A percentile compares a stretch with the other conserved stretches of the same genome.
Conservation (phyloP, 768 basidiomycete genomes). For the Mycena chlorophos region DNA sequence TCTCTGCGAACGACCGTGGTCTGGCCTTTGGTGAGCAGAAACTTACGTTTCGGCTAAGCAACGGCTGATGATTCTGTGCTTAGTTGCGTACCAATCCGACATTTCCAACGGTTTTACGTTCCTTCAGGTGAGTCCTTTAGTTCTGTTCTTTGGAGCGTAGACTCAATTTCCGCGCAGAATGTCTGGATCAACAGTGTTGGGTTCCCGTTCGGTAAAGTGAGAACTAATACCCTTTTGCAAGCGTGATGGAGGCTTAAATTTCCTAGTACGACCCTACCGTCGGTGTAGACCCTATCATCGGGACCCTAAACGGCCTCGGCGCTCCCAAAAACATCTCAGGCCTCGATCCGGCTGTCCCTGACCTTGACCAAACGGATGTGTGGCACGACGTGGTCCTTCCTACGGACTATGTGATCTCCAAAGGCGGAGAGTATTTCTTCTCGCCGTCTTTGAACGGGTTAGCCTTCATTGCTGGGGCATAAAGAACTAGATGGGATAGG, state of each 20-base stretch:
- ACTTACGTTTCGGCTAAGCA: background rate
- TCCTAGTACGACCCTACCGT: conserved; percentile 8
- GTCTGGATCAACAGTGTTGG: conserved; percentile 17
- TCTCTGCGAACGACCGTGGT: conserved; percentile 15
- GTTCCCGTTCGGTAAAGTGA: conserved; percentile 22
- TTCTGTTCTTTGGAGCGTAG: background rate
- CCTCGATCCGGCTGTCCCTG: conserved; percentile 10
- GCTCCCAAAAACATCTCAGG: conserved; percentile 17
- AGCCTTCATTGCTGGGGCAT: conserved; percentile 5
- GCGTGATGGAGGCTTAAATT: background rate
- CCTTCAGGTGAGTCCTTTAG: conserved; percentile 1
- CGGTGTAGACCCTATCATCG: conserved; percentile 23
- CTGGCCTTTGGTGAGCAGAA: conserved; percentile 19
- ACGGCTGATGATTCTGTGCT: background rate
- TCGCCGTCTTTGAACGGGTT: conserved; percentile 13
- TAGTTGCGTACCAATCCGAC: conserved; percentile 20
- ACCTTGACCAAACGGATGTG: conserved; percentile 10
- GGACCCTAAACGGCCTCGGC: background rate
- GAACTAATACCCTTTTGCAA: background rate
- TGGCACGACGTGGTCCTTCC: conserved; percentile 14
- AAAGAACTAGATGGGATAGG: too few relatives aligned
- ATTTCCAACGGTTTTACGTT: conserved; percentile 21
- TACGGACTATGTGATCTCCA: conserved; percentile 15
- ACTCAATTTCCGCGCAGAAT: conserved; percentile 3
- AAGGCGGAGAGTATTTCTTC: conserved; percentile 20